Evolutionary conservation across 495 filamentous ascomycete genomes (phyloP).

Genomic region (Hypoxylon intermedium): DNA sequence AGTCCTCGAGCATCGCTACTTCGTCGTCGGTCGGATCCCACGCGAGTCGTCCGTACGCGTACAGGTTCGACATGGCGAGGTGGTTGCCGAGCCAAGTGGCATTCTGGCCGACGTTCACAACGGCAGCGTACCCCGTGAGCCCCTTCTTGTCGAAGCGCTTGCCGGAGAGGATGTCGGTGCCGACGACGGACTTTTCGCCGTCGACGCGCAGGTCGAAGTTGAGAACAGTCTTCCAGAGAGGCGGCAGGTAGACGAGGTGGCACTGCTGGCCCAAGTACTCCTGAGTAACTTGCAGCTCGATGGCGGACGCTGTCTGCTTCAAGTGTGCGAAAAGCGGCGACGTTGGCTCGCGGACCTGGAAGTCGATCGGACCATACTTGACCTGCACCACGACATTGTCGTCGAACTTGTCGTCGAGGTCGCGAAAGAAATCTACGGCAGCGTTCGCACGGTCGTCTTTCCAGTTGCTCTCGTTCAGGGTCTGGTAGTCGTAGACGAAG

Average conservation of each 20-base stretch:
- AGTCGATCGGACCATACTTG: conserved; percentile 78
- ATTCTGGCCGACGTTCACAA: conserved; percentile 74
- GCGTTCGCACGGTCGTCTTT: conserved; percentile 73
- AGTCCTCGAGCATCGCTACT: conserved; percentile 62
- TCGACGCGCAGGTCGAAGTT: conserved; percentile 72
- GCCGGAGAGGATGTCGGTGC: conserved; percentile 65
- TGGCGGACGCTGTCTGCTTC: conserved; percentile 61
- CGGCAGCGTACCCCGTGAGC: conserved; percentile 68
- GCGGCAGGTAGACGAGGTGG: conserved; percentile 70
- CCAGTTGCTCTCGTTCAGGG: conserved; percentile 64
- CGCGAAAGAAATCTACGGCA: conserved; percentile 70
- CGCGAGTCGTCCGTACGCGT: conserved; percentile 70
- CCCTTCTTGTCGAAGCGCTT: conserved; percentile 61
- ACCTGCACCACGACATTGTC: conserved; percentile 76
- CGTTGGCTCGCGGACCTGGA: conserved; percentile 73
- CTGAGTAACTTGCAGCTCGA: conserved; percentile 72
- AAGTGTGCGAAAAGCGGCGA: conserved; percentile 76
- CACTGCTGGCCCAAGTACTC: conserved; percentile 77
- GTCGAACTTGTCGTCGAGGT: conserved; percentile 69
- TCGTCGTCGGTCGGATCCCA: conserved; percentile 63
- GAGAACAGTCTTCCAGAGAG: conserved; percentile 71
- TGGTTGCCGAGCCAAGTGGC: conserved; percentile 73
- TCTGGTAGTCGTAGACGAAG: conserved; percentile 70
- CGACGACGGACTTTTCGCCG: conserved; percentile 55
- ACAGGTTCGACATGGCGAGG: conserved; percentile 74